Conservation (phyloP, 345 rosid species). For the Corchorus olitorius region DNA sequence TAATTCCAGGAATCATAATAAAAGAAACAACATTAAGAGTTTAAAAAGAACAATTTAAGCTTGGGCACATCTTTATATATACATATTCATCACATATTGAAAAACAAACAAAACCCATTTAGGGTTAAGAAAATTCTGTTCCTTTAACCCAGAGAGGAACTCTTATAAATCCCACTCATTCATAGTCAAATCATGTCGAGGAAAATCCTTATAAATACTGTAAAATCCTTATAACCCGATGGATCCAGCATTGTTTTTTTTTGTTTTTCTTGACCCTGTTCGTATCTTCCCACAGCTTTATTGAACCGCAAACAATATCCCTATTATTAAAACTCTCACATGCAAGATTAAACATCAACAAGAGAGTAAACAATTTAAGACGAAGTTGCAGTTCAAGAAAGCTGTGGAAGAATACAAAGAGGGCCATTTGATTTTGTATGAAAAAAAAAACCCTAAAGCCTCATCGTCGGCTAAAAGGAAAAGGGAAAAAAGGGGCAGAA, state of each 20-base stretch:
- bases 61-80: too few relatives aligned
- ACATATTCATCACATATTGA: too few relatives aligned
- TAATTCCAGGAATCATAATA: too few relatives aligned
- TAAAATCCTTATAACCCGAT: not conserved
- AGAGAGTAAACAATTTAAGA: not conserved
- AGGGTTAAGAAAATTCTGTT: too few relatives aligned
- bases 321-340: not conserved
- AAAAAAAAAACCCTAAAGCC: constrained; percentile 11
- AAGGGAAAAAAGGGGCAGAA: not conserved
- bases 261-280: constrained; percentile 51
- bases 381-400: constrained; percentile 94
- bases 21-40: too few relatives aligned
- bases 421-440: constrained; percentile 35
- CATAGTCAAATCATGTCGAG: too few relatives aligned
- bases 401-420: constrained; percentile 99
- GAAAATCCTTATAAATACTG: too few relatives aligned
- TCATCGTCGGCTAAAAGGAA: constrained; percentile 17
- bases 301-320: constrained; percentile 60
- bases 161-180: too few relatives aligned
- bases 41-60: too few relatives aligned
- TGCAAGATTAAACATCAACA: not conserved
- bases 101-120: too few relatives aligned
- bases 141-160: too few relatives aligned
- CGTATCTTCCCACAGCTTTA: constrained; percentile 97
- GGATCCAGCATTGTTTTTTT: not conserved